Base-by-base conservation (phyloP, 306 rosid species). In the Cicer judaicum region DNA sequence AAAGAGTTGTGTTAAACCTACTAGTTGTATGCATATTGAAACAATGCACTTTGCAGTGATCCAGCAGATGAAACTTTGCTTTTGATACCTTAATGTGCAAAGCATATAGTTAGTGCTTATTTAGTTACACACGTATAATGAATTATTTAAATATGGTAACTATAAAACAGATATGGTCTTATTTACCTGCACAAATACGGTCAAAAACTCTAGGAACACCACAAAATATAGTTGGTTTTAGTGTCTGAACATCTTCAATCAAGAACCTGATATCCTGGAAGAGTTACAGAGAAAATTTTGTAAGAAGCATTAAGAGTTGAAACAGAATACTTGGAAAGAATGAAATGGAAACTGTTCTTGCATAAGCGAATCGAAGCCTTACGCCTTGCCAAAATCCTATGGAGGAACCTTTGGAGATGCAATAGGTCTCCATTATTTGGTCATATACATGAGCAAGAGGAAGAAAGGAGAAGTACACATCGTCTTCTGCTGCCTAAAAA, bases 171-270 rank as follows among this genome's bases (percentile, higher is more conserved):
- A 29, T 29, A 29, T 29, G 36, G 5, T 29, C 36, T 29, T 29
- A 29, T 29, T 29, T 84, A 92, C 97, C 97, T 0, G 83, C 14
- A 66, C 82, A 84, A 68, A 92, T 84, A 34, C 92, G 88, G 68
- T 94, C 98, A 54, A 82, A 94, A 78, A 94, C 97, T 79, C 98
- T 87, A 61, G 98, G 97, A 64, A 94, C 98, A 43, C 93, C 97
- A 72, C 93, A 94, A 77, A 91, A 94, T 47, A 90, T 84, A 43
- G 95, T 85, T 47, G 98, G 98, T 78, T 83, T 91, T 47, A 91
- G 82, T 66, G 80, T 77, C 74, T 91, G 95, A 69, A 94, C 77
- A 75, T 94, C 98, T 18, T 91, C 97, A 84, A 91, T 62, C 65
- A 94, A 73, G 82, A 89, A 88, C 76, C 95, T 89, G 16, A 94